Evolutionary conservation across 225 moss, liverwort and hornwort genomes (phyloP).

Genomic region (Pseudisothecium myosuroides): DNA sequence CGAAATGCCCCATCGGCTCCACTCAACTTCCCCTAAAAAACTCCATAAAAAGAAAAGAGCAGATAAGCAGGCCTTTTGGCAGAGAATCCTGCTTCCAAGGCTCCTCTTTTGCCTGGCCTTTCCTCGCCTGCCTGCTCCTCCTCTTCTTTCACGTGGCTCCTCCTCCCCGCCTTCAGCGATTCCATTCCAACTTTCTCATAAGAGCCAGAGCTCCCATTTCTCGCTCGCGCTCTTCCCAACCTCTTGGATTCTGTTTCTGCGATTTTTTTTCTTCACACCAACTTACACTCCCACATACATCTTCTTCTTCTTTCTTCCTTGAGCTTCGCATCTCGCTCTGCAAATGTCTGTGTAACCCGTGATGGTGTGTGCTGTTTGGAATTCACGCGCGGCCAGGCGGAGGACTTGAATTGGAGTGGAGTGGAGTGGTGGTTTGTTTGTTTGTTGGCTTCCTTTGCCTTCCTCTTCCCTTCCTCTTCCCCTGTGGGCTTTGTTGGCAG

Average conservation of each 20-base stretch:
- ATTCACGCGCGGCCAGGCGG: background rate
- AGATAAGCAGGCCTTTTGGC: background rate
- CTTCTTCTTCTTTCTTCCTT: no score
- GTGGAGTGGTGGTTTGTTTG: background rate
- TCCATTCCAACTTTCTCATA: background rate
- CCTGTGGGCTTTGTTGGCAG: constrained; percentile 50
- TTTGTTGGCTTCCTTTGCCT: background rate
- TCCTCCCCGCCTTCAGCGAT: background rate
- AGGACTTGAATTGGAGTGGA: background rate
- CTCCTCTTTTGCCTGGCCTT: background rate
- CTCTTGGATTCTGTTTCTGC: background rate
- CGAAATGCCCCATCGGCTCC: background rate
- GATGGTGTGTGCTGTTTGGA: background rate
- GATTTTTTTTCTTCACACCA: background rate
- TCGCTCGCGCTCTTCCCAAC: background rate
- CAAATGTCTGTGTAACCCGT: background rate
- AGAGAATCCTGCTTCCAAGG: background rate
- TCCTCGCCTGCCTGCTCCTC: background rate
- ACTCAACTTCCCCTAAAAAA: background rate
- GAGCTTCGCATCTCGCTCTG: background rate
- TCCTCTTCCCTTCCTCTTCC: background rate
- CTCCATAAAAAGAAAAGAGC: background rate
- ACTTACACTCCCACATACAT: no score
- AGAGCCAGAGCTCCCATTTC: background rate
- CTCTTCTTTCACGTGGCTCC: background rate